These are phyloP conservation scores for Lophium mytilinum DNA, from an alignment of 495 filamentous ascomycete species.

Conservation along the genomic window DNA sequence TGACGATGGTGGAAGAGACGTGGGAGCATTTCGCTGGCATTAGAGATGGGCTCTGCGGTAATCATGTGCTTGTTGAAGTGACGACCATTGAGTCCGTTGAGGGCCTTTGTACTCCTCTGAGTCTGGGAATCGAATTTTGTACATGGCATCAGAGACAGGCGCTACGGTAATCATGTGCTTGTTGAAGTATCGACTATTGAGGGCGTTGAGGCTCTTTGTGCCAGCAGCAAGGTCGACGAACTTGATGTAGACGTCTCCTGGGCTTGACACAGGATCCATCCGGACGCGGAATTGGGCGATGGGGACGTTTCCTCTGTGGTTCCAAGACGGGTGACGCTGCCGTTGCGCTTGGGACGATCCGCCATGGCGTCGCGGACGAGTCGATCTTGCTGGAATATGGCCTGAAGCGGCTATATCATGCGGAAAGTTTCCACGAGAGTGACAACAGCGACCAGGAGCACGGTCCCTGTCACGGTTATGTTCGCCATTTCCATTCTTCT, in stretches of 20 bases:
- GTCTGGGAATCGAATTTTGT: constrained; percentile 79
- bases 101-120: constrained; percentile 58
- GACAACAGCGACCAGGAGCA: constrained; percentile 33
- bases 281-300: no score
- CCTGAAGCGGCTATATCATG: no score
- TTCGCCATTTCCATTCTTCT: constrained; percentile 52
- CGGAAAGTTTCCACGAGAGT: no score
- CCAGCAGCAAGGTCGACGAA: constrained; percentile 92
- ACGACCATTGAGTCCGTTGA: constrained; percentile 93
- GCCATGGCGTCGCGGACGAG: no score
- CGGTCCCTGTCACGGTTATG: constrained; percentile 45
- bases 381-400: no score
- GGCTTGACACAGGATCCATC: constrained; percentile 75
- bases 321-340: no score
- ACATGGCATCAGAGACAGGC: constrained; percentile 95
- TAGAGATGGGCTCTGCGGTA: constrained; percentile 88
- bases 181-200: constrained; percentile 94
- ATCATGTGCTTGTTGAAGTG: constrained; percentile 89
- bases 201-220: constrained; percentile 92
- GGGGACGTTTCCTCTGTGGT: no score
- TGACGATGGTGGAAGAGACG: no score
- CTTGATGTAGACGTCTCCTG: constrained; percentile 96
- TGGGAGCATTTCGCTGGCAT: no score
- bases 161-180: constrained; percentile 83
- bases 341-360: no score